A percentile compares a stretch with the other conserved stretches of the same genome.
phyloP scores from a whole-genome alignment of 139 green algal genomes.

The Penium margaritaceum region DNA sequence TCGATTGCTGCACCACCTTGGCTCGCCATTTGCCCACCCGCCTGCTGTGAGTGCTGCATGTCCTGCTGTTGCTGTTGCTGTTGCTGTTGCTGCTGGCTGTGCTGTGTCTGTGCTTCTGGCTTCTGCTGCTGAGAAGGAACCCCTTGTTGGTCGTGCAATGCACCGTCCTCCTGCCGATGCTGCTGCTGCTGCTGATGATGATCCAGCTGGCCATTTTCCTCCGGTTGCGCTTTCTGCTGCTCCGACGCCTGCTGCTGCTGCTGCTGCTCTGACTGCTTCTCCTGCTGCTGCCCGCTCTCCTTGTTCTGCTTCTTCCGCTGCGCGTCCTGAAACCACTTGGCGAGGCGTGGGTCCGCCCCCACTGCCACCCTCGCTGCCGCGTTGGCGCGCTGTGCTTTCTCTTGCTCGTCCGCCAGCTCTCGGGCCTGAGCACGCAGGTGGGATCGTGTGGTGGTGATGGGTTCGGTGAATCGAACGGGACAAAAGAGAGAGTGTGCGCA shows the following conservation, averaged over 20 bases:
- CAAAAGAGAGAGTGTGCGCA: no score
- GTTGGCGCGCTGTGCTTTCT: background rate
- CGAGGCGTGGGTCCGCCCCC: slow-evolving; percentile 2
- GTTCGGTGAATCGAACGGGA: no score
- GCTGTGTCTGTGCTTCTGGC: no score
- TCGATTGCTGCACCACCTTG: no score
- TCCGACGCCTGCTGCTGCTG: background rate
- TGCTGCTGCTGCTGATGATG: background rate
- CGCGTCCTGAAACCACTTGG: background rate
- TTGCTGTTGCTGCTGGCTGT: no score
- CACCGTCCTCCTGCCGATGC: background rate
- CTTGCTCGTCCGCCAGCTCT: slow-evolving; percentile 9
- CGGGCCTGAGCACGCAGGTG: background rate
- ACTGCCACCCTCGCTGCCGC: background rate
- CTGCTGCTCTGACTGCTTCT: background rate
- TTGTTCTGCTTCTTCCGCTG: background rate
- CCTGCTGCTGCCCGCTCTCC: background rate
- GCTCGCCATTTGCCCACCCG: no score
- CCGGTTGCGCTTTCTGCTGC: background rate
- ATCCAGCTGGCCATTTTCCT: background rate
- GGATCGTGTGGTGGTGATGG: no score
- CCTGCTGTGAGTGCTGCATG: no score
- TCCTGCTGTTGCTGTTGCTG: no score
- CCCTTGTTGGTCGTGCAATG: background rate
- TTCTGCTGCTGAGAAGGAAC: no score